Evolutionary conservation across 139 green algal species (phyloP), one percentile per base, ranked within the genome.

Genomic region (Chlorella sp.): DNA sequence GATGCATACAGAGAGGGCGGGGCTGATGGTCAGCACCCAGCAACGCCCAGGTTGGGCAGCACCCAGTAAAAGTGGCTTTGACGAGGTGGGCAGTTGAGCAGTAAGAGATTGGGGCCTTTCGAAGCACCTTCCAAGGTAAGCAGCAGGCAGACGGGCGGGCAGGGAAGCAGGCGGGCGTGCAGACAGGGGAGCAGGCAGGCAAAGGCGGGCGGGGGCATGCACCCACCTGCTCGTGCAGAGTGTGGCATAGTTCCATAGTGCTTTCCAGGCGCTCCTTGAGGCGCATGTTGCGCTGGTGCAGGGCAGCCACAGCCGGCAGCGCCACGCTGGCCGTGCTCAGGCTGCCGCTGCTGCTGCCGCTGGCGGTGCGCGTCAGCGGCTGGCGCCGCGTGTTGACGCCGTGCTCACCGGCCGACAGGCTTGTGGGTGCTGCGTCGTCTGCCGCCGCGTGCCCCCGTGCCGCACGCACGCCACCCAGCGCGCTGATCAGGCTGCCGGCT

Each of bases 161-260:
- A 22, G 40, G 79, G 0, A 36, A 40, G 79, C 79, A 84, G 79
- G 40, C 16, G 14, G 39, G 40, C 15, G 9, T 12, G 24, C 9
- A 40, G 40, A 37, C 15, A 36, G 36, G 3, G 40, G 9, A 48
- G 30, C 30, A 15, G 34, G 76, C 76, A 82, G 76, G 64, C 64
- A 32, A 28, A 12, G 64, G 11, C 21, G 64, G 64, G 64, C 16
- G 64, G 15, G 22, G 64, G 64, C 64, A 2, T 71, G 40, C 42
- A 64, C 78, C 28, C 66, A 88, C 84, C 84, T 88, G 84, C 36
- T 40, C 28, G 40, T 68, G 84, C 84, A 88, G 84, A 12, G 40
- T 22, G 22, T 76, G 64, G 68, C 84, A 88, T 22, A 88, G 66
- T 68, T 64, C 39, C 66, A 80, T 53, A 39, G 84, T 53, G 37